Conservation (phyloP, 495 filamentous ascomycete species). For the Apodospora peruviana region DNA sequence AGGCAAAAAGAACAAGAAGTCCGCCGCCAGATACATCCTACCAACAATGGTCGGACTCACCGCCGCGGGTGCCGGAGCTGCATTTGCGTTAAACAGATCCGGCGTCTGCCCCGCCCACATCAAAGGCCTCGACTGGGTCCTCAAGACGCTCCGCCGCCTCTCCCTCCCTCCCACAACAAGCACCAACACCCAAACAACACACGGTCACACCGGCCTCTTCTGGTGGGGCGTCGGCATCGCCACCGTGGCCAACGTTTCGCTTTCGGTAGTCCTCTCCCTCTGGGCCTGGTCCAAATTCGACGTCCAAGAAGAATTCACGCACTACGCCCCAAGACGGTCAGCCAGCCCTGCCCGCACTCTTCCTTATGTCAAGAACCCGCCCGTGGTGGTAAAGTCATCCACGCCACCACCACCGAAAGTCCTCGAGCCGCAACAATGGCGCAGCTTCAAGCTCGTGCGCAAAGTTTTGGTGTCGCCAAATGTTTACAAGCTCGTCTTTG, state of each 20-base stretch:
- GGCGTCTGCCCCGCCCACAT: too few species aligned
- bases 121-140: slow-evolving; percentile 1
- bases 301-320: slow-evolving; percentile 15
- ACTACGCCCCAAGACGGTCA: slow-evolving; percentile 1
- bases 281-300: slow-evolving; percentile 14
- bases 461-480: slow-evolving; percentile 40
- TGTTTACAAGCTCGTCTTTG: slow-evolving; percentile 45
- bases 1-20: slow-evolving; percentile 18
- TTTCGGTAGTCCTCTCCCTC: background rate
- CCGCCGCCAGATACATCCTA: slow-evolving; percentile 1
- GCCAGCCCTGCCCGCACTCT: background rate
- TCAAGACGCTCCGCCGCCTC: background rate
- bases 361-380: too few species aligned
- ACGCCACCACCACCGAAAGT: slow-evolving; percentile 15
- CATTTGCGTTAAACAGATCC: slow-evolving; percentile 9
- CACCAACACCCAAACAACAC: background rate
- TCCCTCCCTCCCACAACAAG: background rate
- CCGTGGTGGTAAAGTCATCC: slow-evolving; percentile 8
- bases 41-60: slow-evolving; percentile 7
- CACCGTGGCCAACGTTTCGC: slow-evolving; percentile 5
- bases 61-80: slow-evolving; percentile 8
- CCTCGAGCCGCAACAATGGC: slow-evolving; percentile 43
- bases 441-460: slow-evolving; percentile 35
- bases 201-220: background rate
- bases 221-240: slow-evolving; percentile 14